These are phyloP conservation scores for Colletotrichum paranaense DNA, from an alignment of 2,329 filamentous ascomycete species.

Conservation along the genomic window DNA sequence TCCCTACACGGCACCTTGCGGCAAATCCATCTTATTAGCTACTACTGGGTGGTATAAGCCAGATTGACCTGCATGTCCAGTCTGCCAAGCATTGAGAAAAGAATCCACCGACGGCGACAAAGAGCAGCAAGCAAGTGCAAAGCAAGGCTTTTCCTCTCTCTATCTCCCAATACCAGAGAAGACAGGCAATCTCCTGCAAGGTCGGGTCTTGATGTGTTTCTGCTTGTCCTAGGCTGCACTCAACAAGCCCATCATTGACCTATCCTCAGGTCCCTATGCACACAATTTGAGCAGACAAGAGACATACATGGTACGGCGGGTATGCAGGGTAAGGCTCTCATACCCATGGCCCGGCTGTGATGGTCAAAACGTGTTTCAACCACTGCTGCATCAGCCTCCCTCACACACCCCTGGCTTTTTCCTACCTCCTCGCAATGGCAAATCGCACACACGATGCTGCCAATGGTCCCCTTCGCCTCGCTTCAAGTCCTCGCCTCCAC, in stretches of 20 bases:
- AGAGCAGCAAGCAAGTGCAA: not conserved
- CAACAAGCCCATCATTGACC: not conserved
- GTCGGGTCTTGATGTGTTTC: conserved; percentile 12
- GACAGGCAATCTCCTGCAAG: conserved; percentile 15
- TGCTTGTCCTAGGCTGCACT: not conserved
- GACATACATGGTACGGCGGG: not conserved
- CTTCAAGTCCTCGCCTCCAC: not conserved
- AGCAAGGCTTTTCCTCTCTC: not conserved
- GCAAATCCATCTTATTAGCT: not conserved
- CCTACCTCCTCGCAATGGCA: conserved; percentile 1
- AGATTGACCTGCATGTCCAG: not conserved
- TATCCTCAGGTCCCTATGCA: not conserved
- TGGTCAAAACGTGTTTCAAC: conserved; percentile 47
- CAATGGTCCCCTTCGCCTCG: conserved; percentile 1
- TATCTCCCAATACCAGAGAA: not conserved
- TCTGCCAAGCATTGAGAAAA: not conserved
- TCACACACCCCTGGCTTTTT: not conserved
- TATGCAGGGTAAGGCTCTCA: conserved; percentile 7
- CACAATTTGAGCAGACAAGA: not conserved
- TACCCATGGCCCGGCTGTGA: conserved; percentile 26
- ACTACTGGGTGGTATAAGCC: not conserved
- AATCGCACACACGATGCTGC: conserved; percentile 6
- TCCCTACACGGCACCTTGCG: conserved; percentile 4
- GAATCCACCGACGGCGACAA: conserved; percentile 22
- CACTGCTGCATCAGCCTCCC: conserved; percentile 36